Base-by-base conservation (phyloP, 495 filamentous ascomycete genomes). In the Apodospora peruviana region DNA sequence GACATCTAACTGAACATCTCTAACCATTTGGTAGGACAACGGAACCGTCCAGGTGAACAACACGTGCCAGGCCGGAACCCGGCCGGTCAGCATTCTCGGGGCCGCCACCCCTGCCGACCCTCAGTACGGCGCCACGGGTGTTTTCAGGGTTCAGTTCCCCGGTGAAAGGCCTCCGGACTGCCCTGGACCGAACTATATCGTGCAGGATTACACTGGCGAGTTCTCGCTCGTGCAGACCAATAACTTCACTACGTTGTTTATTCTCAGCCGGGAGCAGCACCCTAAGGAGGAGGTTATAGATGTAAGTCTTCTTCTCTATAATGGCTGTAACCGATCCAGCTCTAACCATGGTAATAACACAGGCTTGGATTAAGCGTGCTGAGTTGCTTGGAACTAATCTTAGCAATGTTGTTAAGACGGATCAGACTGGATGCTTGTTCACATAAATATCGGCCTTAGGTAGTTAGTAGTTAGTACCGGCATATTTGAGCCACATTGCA, bases 121-220 rank as follows among this genome's bases (percentile, higher is more conserved):
- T 10, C 17, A 49, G 40, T 57, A 57, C 17, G 54, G 54, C 7
- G 46, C 45, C 20, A 36, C 45, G 2, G 54, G 54, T 18, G 54
- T 53, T 23, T 57, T 53, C 50, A 25, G 40, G n/a, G 54, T 57
- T 5, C 54, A 53, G 41, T 57, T 57, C 17, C 54, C 54, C 45
- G 21, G 27, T 22, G 39, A 57, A 45, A 40, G 39, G 4, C 40
- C 54, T n/a, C 50, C 54, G 0, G 54, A 53, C 36, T 57, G 54
- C 46, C 54, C 54, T 11, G 54, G 54, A 2, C 54, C 54, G 23
- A 57, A 57, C 50, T 57, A 57, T 46, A 57, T 57, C 22, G 54
- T 57, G 10, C 54, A 57, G 42, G 54, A 52, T 37, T 53, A 52
- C 41, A 53, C 54, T 1, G 54, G 50, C n/a, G 50, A 57, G 21